A percentile compares a stretch with the other conserved stretches of the same genome.
Evolutionary conservation across 1,284 basidiomycete species (phyloP).

Genomic region (Trametes polyzona): DNA sequence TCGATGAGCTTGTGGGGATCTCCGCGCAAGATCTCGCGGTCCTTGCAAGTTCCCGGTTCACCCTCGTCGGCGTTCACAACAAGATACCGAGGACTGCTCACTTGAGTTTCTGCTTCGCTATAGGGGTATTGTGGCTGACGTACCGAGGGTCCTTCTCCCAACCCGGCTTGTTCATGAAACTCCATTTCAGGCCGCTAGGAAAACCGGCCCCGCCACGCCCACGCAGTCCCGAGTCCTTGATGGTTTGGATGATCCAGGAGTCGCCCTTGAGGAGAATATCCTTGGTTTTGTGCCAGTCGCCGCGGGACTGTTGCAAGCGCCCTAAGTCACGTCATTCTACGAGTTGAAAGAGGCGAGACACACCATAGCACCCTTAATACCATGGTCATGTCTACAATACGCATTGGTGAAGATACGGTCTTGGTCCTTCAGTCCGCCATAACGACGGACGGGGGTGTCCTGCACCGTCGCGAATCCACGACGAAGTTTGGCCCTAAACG

Average conservation of each 20-base stretch:
- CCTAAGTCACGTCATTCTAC: conserved; percentile 13
- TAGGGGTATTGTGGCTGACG: conserved; percentile 22
- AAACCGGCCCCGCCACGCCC: conserved; percentile 98
- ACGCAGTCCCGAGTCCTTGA: conserved; percentile 95
- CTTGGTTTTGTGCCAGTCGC: conserved; percentile 98
- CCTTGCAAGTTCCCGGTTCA: conserved; percentile 99
- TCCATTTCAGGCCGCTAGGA: conserved; percentile 97
- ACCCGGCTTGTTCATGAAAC: conserved; percentile 98
- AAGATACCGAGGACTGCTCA: conserved; percentile 83
- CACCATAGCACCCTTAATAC: conserved; percentile 87
- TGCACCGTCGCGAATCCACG: conserved; percentile 78
- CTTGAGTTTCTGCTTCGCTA: neutral
- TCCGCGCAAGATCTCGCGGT: conserved; percentile 96
- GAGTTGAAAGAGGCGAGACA: conserved; percentile 20
- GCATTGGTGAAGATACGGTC: conserved; percentile 93
- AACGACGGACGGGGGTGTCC: conserved; percentile 81
- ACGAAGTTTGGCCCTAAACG: conserved; percentile 42
- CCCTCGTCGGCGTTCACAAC: conserved; percentile 99
- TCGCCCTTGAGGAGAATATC: conserved; percentile 96
- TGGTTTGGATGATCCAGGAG: conserved; percentile 95
- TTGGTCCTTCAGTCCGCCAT: conserved; percentile 92
- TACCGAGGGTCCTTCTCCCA: conserved; percentile 95
- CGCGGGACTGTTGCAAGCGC: conserved; percentile 66
- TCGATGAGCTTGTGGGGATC: conserved; percentile 99
- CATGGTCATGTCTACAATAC: conserved; percentile 84